A percentile compares a stretch with the other conserved stretches of the same genome.
These are phyloP conservation scores for Pythium aquatile DNA, from an alignment of 352 stramenopile species.

Conservation along the genomic window DNA sequence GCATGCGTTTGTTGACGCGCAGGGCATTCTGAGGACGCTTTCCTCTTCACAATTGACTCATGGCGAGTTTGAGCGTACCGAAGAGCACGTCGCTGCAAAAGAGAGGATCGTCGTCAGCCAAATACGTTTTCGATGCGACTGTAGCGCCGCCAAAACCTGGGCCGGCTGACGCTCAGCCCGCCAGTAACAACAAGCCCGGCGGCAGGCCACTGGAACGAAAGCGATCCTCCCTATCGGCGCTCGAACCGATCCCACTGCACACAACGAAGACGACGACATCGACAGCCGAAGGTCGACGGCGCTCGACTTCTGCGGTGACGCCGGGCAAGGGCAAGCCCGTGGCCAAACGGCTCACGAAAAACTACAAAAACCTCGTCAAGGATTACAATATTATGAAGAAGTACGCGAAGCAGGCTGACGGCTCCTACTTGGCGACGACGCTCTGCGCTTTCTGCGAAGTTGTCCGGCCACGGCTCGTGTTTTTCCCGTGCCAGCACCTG, in stretches of 20 bases:
- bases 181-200: background rate
- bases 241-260: background rate
- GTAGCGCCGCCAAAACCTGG: background rate
- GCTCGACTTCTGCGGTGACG: slow-evolving; percentile 1
- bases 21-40: background rate
- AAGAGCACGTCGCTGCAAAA: slow-evolving; percentile 1
- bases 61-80: background rate
- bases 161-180: background rate
- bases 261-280: background rate
- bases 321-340: slow-evolving; percentile 1
- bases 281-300: background rate
- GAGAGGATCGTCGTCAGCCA: background rate
- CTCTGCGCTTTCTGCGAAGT: slow-evolving; percentile 49
- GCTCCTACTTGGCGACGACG: slow-evolving; percentile 37
- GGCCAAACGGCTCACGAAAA: slow-evolving; percentile 38
- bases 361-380: slow-evolving; percentile 53
- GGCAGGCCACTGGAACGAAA: background rate
- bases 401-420: slow-evolving; percentile 46
- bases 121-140: background rate
- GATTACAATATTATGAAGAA: slow-evolving; percentile 52
- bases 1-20: background rate
- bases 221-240: slow-evolving; percentile 7
- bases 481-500: slow-evolving; percentile 71
- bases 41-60: background rate
- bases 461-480: slow-evolving; percentile 34